Base-by-base conservation (phyloP, 2,329 filamentous ascomycete species). In the Beauveria medogensis region DNA sequence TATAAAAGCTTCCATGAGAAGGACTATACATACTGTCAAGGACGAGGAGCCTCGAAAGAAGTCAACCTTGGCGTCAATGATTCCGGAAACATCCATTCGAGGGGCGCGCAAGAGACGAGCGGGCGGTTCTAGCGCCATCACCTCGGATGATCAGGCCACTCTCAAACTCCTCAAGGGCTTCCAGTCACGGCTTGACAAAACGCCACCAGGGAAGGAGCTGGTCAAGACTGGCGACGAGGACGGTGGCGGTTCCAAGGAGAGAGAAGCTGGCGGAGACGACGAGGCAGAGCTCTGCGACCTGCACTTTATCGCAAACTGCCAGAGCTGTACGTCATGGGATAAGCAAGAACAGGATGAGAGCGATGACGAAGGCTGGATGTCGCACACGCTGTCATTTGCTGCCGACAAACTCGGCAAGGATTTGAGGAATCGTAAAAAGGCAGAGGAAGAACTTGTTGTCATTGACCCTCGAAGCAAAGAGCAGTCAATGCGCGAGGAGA, bases 271-370 rank as follows among this genome's bases (percentile, higher is more conserved):
- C 8, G 80, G 81, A 20, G 87, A 87, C 3, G 85, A 89, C 44
- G 91, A 95, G 71, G 87, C 85, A 3, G 82, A 82, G 55, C 80
- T 95, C 4, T 99, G 94, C 70, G 94, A 97, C 72, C 77, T 99
- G 41, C 94, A 99, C 72, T 99, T 97, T 73, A 95, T 99, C 64
- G 90, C 89, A 54, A 90, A 95, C 68, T 99, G 94, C 73, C 91
- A 96, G 71, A 96, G 91, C 50, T 97, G 94, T 73, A 86, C 84
- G 62, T 84, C 88, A 0, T 96, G 92, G 91, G 89, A 95, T 69
- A 82, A 86, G 67, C 80, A 79, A 46, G 83, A 80, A 3, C 78
- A 79, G 14, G 78, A 81, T 24, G 83, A 87, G 3, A 82, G 80
- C 66, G 82, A 84, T 62, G 85, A 85, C 54, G 80, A 83, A 54